phyloP scores from a whole-genome alignment of 2,329 filamentous ascomycete species.

The Aspergillus ochraceus region DNA sequence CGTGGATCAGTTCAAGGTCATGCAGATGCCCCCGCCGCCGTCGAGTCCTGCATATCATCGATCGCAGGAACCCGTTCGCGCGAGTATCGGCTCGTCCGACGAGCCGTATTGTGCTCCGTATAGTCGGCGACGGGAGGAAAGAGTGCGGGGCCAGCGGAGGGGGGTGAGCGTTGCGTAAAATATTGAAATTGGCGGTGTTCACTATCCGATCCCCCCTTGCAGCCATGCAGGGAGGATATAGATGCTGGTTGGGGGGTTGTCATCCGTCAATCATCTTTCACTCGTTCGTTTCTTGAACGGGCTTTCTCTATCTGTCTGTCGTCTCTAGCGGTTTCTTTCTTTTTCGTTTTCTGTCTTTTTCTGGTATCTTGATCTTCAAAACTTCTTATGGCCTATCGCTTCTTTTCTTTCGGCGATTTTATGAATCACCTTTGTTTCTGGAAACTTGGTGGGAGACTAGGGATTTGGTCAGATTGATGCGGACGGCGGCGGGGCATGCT shows the following conservation, averaged over 20 bases:
- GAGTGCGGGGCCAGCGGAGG: slow-evolving; percentile 35
- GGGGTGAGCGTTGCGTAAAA: slow-evolving; percentile 34
- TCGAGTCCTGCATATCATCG: slow-evolving; percentile 38
- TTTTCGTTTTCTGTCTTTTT: background rate
- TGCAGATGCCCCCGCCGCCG: slow-evolving; percentile 42
- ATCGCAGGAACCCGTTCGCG: slow-evolving; percentile 37
- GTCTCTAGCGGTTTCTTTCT: background rate
- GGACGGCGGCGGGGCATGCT: background rate
- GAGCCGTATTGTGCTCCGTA: slow-evolving; percentile 42
- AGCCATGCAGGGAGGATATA: background rate
- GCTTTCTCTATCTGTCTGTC: background rate
- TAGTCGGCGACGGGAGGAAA: slow-evolving; percentile 40
- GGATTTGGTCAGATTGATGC: background rate
- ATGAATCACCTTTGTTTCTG: background rate
- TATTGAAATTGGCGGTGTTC: too few relatives aligned
- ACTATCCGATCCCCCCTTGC: background rate
- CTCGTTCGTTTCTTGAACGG: background rate
- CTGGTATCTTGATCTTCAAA: background rate
- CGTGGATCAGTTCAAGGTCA: slow-evolving; percentile 44
- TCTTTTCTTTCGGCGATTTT: background rate
- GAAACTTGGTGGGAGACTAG: background rate
- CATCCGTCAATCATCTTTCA: too few relatives aligned
- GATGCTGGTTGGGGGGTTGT: too few relatives aligned
- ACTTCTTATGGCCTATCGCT: background rate
- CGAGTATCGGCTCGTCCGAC: slow-evolving; percentile 39